phyloP scores from a whole-genome alignment of 1,139 yeast genomes.

The Hemisphaericaspora lyxosophila region DNA sequence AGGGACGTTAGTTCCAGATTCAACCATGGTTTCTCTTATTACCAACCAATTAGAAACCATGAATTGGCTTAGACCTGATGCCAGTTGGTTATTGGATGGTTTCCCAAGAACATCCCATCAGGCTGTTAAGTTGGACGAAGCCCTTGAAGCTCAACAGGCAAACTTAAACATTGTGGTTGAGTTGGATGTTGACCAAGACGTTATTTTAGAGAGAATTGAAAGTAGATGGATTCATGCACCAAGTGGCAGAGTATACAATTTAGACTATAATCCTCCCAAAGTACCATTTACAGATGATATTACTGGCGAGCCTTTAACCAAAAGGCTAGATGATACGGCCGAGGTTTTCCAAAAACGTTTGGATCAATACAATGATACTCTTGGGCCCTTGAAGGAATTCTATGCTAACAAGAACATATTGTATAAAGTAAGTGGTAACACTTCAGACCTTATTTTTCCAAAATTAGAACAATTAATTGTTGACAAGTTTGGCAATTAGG shows the following conservation, averaged over 20 bases:
- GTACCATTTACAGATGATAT: constrained; percentile 77
- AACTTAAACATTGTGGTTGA: constrained; percentile 74
- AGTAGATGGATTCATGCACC: constrained; percentile 82
- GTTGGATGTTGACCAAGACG: constrained; percentile 76
- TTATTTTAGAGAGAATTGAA: constrained; percentile 76
- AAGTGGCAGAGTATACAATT: constrained; percentile 83
- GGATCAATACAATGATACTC: constrained; percentile 56
- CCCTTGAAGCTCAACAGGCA: constrained; percentile 39
- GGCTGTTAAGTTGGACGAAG: constrained; percentile 57
- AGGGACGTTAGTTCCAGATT: constrained; percentile 77
- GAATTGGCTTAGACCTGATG: constrained; percentile 45
- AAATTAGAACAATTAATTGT: constrained; percentile 49
- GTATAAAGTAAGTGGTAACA: constrained; percentile 64
- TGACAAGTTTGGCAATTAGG: constrained; percentile 20
- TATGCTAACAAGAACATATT: constrained; percentile 56
- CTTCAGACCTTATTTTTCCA: constrained; percentile 84
- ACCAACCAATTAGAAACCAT: constrained; percentile 44
- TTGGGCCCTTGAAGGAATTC: constrained; percentile 64
- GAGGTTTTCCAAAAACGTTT: constrained; percentile 69
- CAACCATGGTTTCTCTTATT: constrained; percentile 60
- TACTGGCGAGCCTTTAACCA: constrained; percentile 81
- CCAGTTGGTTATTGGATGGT: constrained; percentile 84
- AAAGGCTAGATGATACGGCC: constrained; percentile 77
- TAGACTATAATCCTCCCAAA: constrained; percentile 87
- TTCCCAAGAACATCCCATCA: constrained; percentile 82